Evolutionary conservation across 805 yeast species (phyloP), one percentile per base, ranked within the genome.

Genomic region (Cyberlindnera mississippiensis): DNA sequence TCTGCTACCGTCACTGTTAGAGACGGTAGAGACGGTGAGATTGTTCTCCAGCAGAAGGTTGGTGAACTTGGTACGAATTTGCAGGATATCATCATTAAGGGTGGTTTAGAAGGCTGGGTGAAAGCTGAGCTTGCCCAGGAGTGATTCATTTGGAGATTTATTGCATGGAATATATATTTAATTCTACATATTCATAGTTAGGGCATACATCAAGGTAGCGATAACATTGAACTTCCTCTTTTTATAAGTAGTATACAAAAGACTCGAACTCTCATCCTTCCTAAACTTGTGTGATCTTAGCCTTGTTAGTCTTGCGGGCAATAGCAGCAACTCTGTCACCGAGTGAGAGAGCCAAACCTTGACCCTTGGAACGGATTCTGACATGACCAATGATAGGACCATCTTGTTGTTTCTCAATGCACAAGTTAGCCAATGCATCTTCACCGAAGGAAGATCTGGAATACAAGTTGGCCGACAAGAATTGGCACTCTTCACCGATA

Each of bases 31-130:
- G 64, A 67, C 34, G 68, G 75, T 11, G 72, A 73, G 6, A 75
- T 82, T 30, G 73, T 90, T 14, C 70, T 91, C 51, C 76, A 76
- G 52, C 95, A 87, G 62, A 85, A 85, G 66, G 98, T 93, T 37
- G 97, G 98, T 46, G 98, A 93, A 65, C 73, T 93, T 49, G 98
- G 99, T 51, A 80, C 89, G 41, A 90, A 90, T 64, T 73, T 93
- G 61, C 99, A 93, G 69, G 99, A 93, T 55, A 93, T 93, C 57
- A 93, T 93, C 51, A 90, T 91, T 50, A 83, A 88, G 63, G 99
- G 99, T 37, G 99, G 99, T 43, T 78, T 93, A 44, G 99, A 93
- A 73, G 95, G 96, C 32, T 93, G 99, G 99, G 97, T 93, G 44
- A 85, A 76, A 64, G 72, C 89, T 16, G 84, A 87, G 62, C 67